A percentile compares a stretch with the other conserved stretches of the same genome.
Evolutionary conservation across 2,329 filamentous ascomycete species (phyloP).

Genomic region (Trichoderma gracile): DNA sequence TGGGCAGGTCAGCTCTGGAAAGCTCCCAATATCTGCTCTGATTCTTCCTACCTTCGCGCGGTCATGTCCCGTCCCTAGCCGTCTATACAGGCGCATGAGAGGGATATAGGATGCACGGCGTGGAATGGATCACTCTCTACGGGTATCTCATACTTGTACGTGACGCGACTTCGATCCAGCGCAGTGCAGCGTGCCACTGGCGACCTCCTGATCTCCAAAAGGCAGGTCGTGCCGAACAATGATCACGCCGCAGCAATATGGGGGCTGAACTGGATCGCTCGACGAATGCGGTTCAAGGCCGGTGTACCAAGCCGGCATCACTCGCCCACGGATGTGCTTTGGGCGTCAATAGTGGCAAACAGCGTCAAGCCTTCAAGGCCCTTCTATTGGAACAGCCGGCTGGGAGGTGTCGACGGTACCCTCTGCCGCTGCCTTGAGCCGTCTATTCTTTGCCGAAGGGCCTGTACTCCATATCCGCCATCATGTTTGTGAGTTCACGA

Average conservation of each 20-base stretch:
- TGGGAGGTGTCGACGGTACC: not conserved
- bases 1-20: not conserved
- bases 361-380: not conserved
- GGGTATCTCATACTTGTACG: not conserved
- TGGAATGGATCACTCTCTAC: not conserved
- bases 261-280: not conserved
- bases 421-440: not conserved
- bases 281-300: not conserved
- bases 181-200: not conserved
- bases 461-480: not conserved
- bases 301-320: not conserved
- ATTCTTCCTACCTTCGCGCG: not conserved
- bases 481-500: not conserved
- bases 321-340: not conserved
- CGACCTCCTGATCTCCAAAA: not conserved
- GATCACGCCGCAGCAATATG: not conserved
- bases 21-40: not conserved
- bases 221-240: not conserved
- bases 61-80: not conserved
- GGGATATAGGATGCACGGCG: not conserved
- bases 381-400: not conserved
- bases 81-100: not conserved
- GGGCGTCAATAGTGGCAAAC: not conserved
- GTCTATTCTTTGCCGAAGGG: not conserved
- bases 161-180: not conserved